Evolutionary conservation across 805 yeast genomes (phyloP).

Genomic region (Torulaspora maleeae): DNA sequence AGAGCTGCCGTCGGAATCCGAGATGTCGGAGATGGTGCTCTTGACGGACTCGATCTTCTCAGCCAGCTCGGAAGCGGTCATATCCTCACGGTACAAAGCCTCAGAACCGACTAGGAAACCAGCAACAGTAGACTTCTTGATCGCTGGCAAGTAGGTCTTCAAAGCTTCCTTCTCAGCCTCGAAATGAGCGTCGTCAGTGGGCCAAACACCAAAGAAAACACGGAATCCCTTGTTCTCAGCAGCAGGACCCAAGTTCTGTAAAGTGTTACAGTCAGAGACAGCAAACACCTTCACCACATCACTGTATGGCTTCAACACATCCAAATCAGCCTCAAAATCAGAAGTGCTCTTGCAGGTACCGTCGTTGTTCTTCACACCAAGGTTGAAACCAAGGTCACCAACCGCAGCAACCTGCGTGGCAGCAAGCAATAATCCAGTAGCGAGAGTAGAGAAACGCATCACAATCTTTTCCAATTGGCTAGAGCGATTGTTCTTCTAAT

Average conservation of each 20-base stretch:
- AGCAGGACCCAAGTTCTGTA: constrained; percentile 80
- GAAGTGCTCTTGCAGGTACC: constrained; percentile 71
- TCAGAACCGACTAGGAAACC: constrained; percentile 91
- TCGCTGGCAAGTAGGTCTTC: constrained; percentile 60
- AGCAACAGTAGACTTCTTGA: constrained; percentile 64
- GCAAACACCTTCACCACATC: constrained; percentile 79
- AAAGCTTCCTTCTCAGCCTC: constrained; percentile 71
- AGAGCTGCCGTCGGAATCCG: constrained; percentile 76
- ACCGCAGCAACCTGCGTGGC: constrained; percentile 50
- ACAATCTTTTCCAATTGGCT: background rate
- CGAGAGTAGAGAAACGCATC: constrained; percentile 40
- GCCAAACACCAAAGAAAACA: constrained; percentile 87
- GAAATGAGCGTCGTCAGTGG: constrained; percentile 78
- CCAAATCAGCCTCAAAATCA: constrained; percentile 69
- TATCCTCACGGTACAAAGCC: constrained; percentile 85
- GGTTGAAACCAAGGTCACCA: constrained; percentile 76
- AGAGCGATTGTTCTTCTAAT: background rate
- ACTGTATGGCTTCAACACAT: constrained; percentile 53
- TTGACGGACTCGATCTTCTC: constrained; percentile 58
- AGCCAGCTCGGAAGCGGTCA: constrained; percentile 73
- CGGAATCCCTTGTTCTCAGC: constrained; percentile 73
- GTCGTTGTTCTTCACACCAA: constrained; percentile 73
- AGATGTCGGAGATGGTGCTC: constrained; percentile 52
- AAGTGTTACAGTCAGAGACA: constrained; percentile 89
- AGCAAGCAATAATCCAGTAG: constrained; percentile 39